Conservation (phyloP, 2,329 filamentous ascomycete species). For the Ceratocystis huliohia region DNA sequence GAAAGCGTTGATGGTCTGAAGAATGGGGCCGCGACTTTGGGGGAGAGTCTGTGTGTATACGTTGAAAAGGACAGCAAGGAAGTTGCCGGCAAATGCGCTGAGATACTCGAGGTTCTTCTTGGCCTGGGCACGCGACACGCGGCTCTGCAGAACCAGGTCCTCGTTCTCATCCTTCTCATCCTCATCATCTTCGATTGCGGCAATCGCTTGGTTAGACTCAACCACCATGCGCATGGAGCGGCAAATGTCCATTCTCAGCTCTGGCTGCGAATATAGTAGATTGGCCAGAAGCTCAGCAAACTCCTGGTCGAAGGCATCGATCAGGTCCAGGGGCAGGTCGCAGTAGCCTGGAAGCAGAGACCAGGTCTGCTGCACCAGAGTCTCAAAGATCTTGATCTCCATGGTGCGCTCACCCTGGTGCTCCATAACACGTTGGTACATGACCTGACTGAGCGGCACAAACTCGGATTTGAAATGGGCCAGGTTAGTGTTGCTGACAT, state of each 20-base stretch:
- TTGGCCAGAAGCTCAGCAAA: constrained; percentile 89
- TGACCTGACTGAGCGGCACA: constrained; percentile 74
- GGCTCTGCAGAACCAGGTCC: constrained; percentile 61
- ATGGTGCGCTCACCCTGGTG: constrained; percentile 78
- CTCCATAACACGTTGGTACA: constrained; percentile 81
- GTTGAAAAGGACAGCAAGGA: constrained; percentile 95
- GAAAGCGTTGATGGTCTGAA: constrained; percentile 91
- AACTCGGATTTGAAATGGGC: constrained; percentile 76
- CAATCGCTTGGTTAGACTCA: constrained; percentile 78
- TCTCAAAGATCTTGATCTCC: constrained; percentile 96
- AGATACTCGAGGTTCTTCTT: constrained; percentile 72
- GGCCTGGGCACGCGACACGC: constrained; percentile 63
- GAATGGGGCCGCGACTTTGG: constrained; percentile 76
- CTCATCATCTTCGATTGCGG: constrained; percentile 53
- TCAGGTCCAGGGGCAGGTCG: constrained; percentile 72
- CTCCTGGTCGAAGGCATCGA: constrained; percentile 63
- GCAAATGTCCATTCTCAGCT: constrained; percentile 78
- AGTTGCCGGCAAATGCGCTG: constrained; percentile 66
- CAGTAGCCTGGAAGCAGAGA: constrained; percentile 88
- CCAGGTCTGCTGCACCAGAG: constrained; percentile 91
- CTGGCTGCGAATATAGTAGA: constrained; percentile 80
- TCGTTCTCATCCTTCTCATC: constrained; percentile 48
- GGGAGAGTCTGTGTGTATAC: constrained; percentile 95
- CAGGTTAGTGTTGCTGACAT: constrained; percentile 76
- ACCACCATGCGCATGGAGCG: constrained; percentile 73